Percentiles rank a stretch among this genome's conserved stretches.
These are phyloP conservation scores for Albatrellus ellisii DNA, from an alignment of 768 basidiomycete species.

Conservation along the genomic window DNA sequence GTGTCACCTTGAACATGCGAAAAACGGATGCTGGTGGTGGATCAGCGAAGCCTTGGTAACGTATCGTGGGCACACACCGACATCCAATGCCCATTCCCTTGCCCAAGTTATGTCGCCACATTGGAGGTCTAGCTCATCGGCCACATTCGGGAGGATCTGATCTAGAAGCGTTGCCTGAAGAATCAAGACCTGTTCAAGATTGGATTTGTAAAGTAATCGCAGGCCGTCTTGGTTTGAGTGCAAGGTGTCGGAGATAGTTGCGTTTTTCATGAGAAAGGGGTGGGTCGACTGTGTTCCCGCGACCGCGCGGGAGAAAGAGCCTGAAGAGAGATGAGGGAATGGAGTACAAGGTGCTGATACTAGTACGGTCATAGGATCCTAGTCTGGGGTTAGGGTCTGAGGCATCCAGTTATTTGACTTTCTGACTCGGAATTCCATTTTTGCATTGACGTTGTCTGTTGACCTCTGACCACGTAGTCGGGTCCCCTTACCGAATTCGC, in stretches of 20 bases:
- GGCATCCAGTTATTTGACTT: too few species aligned
- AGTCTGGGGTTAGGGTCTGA: too few species aligned
- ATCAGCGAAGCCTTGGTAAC: not conserved
- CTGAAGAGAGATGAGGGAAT: too few species aligned
- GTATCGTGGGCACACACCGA: conserved; percentile 30
- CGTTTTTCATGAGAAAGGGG: too few species aligned
- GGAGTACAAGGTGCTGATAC: too few species aligned
- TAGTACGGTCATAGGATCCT: too few species aligned
- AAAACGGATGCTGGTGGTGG: conserved; percentile 19
- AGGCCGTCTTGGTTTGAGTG: conserved; percentile 28
- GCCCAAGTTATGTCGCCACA: conserved; percentile 36
- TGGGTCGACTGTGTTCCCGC: too few species aligned
- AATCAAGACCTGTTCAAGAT: conserved; percentile 30
- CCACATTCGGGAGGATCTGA: conserved; percentile 46
- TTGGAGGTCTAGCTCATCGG: conserved; percentile 41
- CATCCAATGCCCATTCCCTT: conserved; percentile 52
- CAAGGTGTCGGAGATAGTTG: conserved; percentile 6
- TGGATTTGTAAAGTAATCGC: conserved; percentile 35
- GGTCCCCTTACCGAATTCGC: too few species aligned
- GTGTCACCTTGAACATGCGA: conserved; percentile 35
- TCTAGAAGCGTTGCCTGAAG: conserved; percentile 40
- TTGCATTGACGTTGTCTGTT: too few species aligned
- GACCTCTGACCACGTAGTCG: too few species aligned
- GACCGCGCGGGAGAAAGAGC: too few species aligned
- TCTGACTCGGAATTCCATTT: too few species aligned